Evolutionary conservation across 495 filamentous ascomycete species (phyloP).

Genomic region (Podospora didyma): DNA sequence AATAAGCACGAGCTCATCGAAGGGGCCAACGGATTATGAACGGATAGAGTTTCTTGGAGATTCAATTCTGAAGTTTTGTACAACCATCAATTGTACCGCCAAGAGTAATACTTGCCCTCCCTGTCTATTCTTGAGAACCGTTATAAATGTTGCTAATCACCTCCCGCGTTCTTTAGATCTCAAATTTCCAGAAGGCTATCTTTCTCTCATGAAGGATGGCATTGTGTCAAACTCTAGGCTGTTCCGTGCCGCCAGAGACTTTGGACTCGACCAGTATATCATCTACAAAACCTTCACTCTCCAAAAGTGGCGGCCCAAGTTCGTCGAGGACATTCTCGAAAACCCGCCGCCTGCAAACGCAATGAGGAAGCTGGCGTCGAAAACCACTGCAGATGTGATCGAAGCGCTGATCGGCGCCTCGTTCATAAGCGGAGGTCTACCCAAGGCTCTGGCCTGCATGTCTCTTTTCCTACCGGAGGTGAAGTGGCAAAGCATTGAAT

Average conservation of each 20-base stretch:
- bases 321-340: constrained; percentile 50
- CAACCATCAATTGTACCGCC: constrained; percentile 64
- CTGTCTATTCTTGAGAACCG: neutral
- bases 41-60: constrained; percentile 89
- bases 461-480: constrained; percentile 62
- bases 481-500: constrained; percentile 45
- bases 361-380: constrained; percentile 56
- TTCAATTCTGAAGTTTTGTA: constrained; percentile 73
- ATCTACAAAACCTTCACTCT: constrained; percentile 63
- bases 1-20: constrained; percentile 62
- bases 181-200: constrained; percentile 73
- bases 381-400: constrained; percentile 84
- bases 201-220: constrained; percentile 63
- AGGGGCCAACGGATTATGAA: constrained; percentile 69
- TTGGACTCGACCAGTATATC: constrained; percentile 71
- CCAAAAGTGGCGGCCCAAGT: constrained; percentile 65
- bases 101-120: constrained; percentile 31
- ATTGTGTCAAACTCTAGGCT: constrained; percentile 72
- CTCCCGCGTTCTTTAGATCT: constrained; percentile 37
- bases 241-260: constrained; percentile 55
- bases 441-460: constrained; percentile 62
- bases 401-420: constrained; percentile 79
- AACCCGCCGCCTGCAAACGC: constrained; percentile 11
- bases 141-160: neutral
- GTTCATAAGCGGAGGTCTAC: constrained; percentile 64